phyloP scores from a whole-genome alignment of 75 land plant genomes.

The Pseudotsuga menziesii region DNA sequence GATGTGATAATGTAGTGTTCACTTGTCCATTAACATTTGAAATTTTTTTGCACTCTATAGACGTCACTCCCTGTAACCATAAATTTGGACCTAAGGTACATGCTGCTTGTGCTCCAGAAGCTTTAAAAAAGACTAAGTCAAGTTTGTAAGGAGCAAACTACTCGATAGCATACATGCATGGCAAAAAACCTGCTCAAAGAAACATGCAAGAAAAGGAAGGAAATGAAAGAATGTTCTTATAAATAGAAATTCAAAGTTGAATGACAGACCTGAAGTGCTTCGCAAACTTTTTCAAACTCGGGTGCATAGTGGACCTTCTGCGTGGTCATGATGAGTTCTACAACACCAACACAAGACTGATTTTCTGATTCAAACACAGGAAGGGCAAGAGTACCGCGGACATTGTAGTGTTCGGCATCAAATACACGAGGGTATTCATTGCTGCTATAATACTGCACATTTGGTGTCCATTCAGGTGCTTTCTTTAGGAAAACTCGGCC shows the following conservation, averaged over 20 bases:
- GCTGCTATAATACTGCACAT: conserved; percentile 70
- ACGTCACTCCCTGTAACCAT: no score
- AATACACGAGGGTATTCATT: conserved; percentile 65
- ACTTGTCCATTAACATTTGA: no score
- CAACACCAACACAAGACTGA: conserved; percentile 68
- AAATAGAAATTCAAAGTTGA: not conserved
- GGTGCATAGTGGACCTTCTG: conserved; percentile 55
- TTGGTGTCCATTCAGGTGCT: conserved; percentile 92
- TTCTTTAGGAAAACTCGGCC: conserved; percentile 74
- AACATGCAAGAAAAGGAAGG: not conserved
- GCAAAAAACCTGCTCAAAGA: not conserved
- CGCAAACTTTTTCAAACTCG: conserved; percentile 75
- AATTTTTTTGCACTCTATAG: no score
- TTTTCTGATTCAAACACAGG: conserved; percentile 68
- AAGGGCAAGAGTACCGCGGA: conserved; percentile 75
- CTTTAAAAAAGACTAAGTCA: not conserved
- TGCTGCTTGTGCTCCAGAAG: not conserved
- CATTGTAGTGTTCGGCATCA: conserved; percentile 58
- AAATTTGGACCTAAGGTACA: no score
- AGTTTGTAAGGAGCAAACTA: not conserved
- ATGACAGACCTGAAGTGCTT: conserved; percentile 63
- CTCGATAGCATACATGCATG: not conserved
- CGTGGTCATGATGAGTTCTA: conserved; percentile 67
- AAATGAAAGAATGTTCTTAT: not conserved
- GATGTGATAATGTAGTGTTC: no score